phyloP scores from a whole-genome alignment of 805 yeast species.

The Teunomyces funiuensis region DNA sequence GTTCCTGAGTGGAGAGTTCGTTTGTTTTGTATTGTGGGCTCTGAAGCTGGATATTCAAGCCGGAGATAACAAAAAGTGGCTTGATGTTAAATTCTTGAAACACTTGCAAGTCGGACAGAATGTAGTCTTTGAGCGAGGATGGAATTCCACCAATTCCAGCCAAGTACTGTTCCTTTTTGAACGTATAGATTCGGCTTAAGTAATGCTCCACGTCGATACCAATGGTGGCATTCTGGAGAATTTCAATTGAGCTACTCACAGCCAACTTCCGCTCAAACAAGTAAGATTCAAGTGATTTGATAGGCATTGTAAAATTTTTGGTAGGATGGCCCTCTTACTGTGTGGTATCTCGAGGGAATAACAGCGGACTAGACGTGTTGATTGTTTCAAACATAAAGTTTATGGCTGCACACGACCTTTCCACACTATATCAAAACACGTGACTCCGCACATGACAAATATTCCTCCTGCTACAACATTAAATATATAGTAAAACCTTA shows the following conservation, averaged over 20 bases:
- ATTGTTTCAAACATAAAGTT: too few relatives aligned
- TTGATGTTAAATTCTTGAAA: slow-evolving; percentile 63
- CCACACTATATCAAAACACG: too few relatives aligned
- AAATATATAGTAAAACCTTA: background rate
- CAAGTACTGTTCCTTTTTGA: slow-evolving; percentile 64
- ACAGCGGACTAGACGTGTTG: too few relatives aligned
- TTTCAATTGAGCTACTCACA: slow-evolving; percentile 59
- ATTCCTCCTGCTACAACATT: background rate
- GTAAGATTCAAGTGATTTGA: slow-evolving; percentile 61
- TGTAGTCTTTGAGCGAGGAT: slow-evolving; percentile 50
- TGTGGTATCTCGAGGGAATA: too few relatives aligned
- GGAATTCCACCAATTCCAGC: slow-evolving; percentile 87
- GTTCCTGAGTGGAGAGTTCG: slow-evolving; percentile 39
- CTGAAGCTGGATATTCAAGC: slow-evolving; percentile 49
- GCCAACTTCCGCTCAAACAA: slow-evolving; percentile 67
- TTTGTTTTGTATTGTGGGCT: slow-evolving; percentile 33
- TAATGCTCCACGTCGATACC: slow-evolving; percentile 88
- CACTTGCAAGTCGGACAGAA: slow-evolving; percentile 61
- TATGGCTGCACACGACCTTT: too few relatives aligned
- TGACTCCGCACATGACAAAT: too few relatives aligned
- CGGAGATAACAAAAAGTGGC: slow-evolving; percentile 81
- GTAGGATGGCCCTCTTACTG: too few relatives aligned
- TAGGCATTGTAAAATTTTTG: slow-evolving; percentile 40
- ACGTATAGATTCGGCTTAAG: slow-evolving; percentile 57
- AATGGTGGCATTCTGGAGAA: slow-evolving; percentile 62